Conservation (phyloP, 352 stramenopile genomes). For the Phytophthora sojae region DNA sequence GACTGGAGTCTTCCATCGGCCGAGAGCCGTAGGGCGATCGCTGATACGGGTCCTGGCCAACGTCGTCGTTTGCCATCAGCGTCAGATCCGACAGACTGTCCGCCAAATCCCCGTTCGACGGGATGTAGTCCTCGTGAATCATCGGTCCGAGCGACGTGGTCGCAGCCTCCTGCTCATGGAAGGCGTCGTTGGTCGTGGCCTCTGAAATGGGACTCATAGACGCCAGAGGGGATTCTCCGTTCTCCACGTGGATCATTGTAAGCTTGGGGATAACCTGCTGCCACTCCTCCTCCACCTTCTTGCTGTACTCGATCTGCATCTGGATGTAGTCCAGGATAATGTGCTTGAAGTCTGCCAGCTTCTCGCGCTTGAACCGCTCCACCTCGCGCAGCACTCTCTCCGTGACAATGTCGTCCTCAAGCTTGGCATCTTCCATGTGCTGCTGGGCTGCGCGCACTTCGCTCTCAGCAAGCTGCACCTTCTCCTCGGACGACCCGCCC, state of each 20-base stretch:
- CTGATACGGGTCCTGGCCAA: constrained; percentile 37
- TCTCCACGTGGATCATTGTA: constrained; percentile 75
- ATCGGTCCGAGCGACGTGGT: constrained; percentile 36
- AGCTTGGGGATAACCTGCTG: constrained; percentile 80
- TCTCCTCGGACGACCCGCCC: constrained; percentile 66
- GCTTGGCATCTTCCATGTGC: constrained; percentile 86
- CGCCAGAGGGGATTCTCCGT: constrained; percentile 33
- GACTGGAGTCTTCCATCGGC: constrained; percentile 40
- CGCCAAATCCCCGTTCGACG: constrained; percentile 57
- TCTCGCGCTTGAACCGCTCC: constrained; percentile 97
- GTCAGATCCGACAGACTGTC: constrained; percentile 66
- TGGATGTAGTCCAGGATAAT: constrained; percentile 98
- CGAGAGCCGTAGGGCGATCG: constrained; percentile 40
- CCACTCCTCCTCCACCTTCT: constrained; percentile 90
- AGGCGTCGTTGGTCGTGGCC: constrained; percentile 20
- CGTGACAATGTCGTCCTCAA: constrained; percentile 95
- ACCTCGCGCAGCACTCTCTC: constrained; percentile 96
- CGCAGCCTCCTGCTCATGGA: constrained; percentile 22
- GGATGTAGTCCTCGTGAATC: constrained; percentile 84
- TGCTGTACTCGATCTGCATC: constrained; percentile 97
- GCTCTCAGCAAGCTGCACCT: constrained; percentile 88
- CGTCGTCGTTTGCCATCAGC: constrained; percentile 47
- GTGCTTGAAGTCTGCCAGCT: constrained; percentile 95
- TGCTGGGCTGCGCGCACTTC: constrained; percentile 87
- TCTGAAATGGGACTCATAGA: constrained; percentile 54